Base-by-base conservation (phyloP, 345 rosid genomes). In the Pugionium cornutum region DNA sequence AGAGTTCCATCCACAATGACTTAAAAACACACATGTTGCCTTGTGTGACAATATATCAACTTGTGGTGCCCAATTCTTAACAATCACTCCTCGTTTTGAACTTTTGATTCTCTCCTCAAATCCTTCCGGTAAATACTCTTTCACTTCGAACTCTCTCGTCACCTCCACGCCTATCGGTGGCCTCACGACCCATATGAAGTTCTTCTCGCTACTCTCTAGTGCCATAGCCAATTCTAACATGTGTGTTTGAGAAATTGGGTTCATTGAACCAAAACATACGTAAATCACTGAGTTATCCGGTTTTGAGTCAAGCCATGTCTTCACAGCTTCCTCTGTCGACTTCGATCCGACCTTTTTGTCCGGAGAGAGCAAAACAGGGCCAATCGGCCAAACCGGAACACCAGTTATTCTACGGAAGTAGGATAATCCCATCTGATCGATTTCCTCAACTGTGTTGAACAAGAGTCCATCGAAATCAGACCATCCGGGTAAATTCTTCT, bases 1-100 rank as follows among this genome's bases (percentile, higher is more conserved):
- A n/a, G 96, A 89, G 72, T 86, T 86, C 96, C 96, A 89, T 30
- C 96, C 96, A 40, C 96, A 86, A 36, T 89, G 96, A 46, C 86
- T 89, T 75, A 89, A 31, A 66, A 89, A 89, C 35, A 77, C 89
- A 42, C 80, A 43, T 2, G 69, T 61, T 3, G 96, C 77, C 67
- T 59, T 73, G 58, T 89, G 96, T 2, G 78, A 64, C 75, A 89
- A 58, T 44, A 86, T 83, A 42, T 81, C 86, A 51, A 81, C 70
- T 31, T 89, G 96, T 31, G 94, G 85, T 27, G 94, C 94, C 94
- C 94, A 86, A 55, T 62, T 81, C n/a, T 68, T 64, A 41, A 86
- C 74, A 7, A 86, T 18, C 2, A 89, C 62, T 7, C 94, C 94
- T 73, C 68, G 79, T 31, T 50, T 11, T 0, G 85, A 73, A 4